Base-by-base conservation (phyloP, 2,329 filamentous ascomycete species). In the Botrytis elliptica region DNA sequence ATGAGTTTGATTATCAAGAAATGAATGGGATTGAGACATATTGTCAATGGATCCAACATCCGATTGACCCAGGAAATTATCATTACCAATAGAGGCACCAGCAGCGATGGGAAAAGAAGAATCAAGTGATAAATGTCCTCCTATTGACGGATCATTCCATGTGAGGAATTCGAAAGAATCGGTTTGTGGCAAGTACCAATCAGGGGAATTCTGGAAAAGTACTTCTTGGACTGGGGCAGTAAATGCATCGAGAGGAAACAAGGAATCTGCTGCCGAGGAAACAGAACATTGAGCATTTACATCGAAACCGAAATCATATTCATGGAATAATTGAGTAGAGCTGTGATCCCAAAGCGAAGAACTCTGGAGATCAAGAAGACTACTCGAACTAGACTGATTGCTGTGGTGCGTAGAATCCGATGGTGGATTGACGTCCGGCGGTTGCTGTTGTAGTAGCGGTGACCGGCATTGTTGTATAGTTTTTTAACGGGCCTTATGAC, bases 401-500 rank as follows among this genome's bases (percentile, higher is more conserved):
- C n/a, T 65, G 66, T 73, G 75, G 75, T 74, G 68, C 55, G 74
- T 60, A 75, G 76, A 60, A 74, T 55, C 29, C 9, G 73, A 38
- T 33, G 55, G 33, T 38, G 71, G n/a, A 40, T 64, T 72, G 73
- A 33, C 72, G 59, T 38, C 64, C 68, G n/a, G 65, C 29, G 18
- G 1, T 44, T 65, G 69, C 64, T 49, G 68, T 71, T 71, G 72
- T 70, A 52, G 60, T 52, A 52, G 72, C 75, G 60, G 75, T n/a
- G 63, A 55, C 49, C 38, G 72, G 42, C 76, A 78, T 77, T 52
- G 70, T 72, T 75, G 76, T 75, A 78, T 78, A 72, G 72, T 75
- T 75, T 74, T 57, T n/a, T 73, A 77, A 75, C 76, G 77, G 76
- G 76, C 76, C 44, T 65, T 57, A 20, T 52, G 77, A 78, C 77